phyloP scores from a whole-genome alignment of 78 protist species.

The Dictyostelium firmibasis region DNA sequence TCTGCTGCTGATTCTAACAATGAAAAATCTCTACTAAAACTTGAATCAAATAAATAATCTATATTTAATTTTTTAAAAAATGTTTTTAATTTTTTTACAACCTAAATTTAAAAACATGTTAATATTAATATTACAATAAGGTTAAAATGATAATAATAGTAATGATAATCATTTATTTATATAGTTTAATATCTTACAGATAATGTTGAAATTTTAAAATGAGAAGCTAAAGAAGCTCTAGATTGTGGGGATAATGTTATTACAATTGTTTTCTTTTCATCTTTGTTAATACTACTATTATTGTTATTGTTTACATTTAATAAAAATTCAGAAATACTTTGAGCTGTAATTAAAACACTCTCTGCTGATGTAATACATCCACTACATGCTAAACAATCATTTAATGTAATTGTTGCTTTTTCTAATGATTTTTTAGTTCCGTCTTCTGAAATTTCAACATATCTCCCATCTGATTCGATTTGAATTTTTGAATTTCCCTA shows the following conservation, averaged over 20 bases:
- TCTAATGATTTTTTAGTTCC: slow-evolving; percentile 68
- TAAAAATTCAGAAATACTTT: slow-evolving; percentile 84
- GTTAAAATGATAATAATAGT: too few relatives aligned
- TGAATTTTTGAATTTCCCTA: slow-evolving; percentile 27
- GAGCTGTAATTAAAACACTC: slow-evolving; percentile 93
- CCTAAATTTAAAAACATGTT: not conserved
- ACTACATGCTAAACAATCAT: slow-evolving; percentile 97
- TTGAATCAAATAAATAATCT: slow-evolving; percentile 79
- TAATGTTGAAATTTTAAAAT: slow-evolving; percentile 48
- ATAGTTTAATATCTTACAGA: too few relatives aligned
- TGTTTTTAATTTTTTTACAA: not conserved
- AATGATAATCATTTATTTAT: too few relatives aligned
- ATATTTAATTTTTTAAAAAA: slow-evolving; percentile 57
- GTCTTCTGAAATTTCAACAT: slow-evolving; percentile 52
- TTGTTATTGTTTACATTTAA: not conserved
- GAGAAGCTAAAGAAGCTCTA: slow-evolving; percentile 90
- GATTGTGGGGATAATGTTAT: slow-evolving; percentile 92
- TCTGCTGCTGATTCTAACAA: slow-evolving; percentile 84
- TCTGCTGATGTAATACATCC: slow-evolving; percentile 98
- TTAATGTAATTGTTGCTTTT: slow-evolving; percentile 88
- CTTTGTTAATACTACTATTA: not conserved
- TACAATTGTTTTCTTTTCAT: slow-evolving; percentile 62
- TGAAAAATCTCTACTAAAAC: slow-evolving; percentile 84
- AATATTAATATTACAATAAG: too few relatives aligned
- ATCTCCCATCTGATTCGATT: slow-evolving; percentile 50